Base-by-base conservation (phyloP, 345 rosid species). In the Aethionema arabicum region DNA sequence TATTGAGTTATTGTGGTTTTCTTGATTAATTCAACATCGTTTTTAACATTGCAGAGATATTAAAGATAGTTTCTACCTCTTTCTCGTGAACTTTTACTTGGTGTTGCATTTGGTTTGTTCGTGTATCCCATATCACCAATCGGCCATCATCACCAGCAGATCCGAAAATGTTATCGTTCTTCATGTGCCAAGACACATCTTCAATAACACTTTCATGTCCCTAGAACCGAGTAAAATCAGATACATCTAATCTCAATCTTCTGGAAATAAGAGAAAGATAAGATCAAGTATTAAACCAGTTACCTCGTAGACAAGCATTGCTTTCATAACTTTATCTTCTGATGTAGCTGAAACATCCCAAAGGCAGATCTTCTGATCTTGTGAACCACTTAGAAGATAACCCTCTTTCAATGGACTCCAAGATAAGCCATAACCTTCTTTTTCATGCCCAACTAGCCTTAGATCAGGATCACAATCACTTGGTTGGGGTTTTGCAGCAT, bases 341-440 rank as follows among this genome's bases (percentile, higher is more conserved):
- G 27, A 21, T 21, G 44, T 33, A 11, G 87, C 88, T 66, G 86
- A 74, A 45, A 87, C 78, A 67, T 93, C 91, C 96, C 99, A 93
- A 68, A 93, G 77, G 36, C 99, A 93, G 35, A 93, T 87, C 72
- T 74, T 85, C 46, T 73, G 64, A 71, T 90, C 97, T 57, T 87
- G 90, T 13, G 99, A 90, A 59, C 92, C 97, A 67, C 99, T 93
- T 56, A 93, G 31, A 65, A 93, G 92, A 73, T 81, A 90, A 53
- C 92, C 97, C 64, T 77, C 82, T 72, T 83, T 93, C 48, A 87
- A 76, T 11, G 87, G 82, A 71, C 90, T 90, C 99, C 99, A 93
- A 27, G 96, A 82, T 74, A 93, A 75, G 0, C 96, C 99, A 70
- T 90, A 93, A 7, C 99, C 99, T 82, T 87, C 99, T 48, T 83